Evolutionary conservation across 805 yeast genomes (phyloP).

Genomic region (Phaffomyces antillensis): DNA sequence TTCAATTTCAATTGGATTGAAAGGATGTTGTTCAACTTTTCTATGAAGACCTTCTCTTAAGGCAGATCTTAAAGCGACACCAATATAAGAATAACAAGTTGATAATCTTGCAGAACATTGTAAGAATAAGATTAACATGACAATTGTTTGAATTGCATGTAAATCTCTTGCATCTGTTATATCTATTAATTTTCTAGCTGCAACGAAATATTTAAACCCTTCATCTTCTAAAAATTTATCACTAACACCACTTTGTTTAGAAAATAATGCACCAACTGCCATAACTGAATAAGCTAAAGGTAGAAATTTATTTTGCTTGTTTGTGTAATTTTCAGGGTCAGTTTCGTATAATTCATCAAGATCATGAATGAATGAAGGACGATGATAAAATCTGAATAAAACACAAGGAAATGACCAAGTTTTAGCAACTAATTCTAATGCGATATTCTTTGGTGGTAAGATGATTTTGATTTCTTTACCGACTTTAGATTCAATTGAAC

Average conservation of each 20-base stretch:
- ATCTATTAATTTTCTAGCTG: constrained; percentile 73
- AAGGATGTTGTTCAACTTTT: constrained; percentile 44
- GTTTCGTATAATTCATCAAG: constrained; percentile 69
- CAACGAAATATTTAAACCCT: constrained; percentile 73
- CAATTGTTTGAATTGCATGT: constrained; percentile 75
- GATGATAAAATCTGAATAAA: constrained; percentile 74
- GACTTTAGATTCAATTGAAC: constrained; percentile 30
- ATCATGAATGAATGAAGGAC: constrained; percentile 73
- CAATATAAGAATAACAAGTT: constrained; percentile 84
- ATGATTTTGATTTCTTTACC: constrained; percentile 50
- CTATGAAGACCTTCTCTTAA: constrained; percentile 79
- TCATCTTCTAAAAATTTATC: constrained; percentile 51
- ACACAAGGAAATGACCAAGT: constrained; percentile 88
- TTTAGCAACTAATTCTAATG: constrained; percentile 60
- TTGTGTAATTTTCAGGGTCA: constrained; percentile 63
- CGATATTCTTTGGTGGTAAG: constrained; percentile 69
- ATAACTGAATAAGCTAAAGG: constrained; percentile 82
- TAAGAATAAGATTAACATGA: constrained; percentile 76
- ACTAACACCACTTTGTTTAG: constrained; percentile 35
- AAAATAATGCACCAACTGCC: constrained; percentile 81
- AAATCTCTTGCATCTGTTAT: constrained; percentile 77
- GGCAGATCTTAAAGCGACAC: constrained; percentile 79
- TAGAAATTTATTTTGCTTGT: constrained; percentile 64
- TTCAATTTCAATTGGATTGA: constrained; percentile 74
- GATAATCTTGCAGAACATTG: constrained; percentile 86